Base-by-base conservation (phyloP, 345 rosid species). In the Leavenworthia alabamica region DNA sequence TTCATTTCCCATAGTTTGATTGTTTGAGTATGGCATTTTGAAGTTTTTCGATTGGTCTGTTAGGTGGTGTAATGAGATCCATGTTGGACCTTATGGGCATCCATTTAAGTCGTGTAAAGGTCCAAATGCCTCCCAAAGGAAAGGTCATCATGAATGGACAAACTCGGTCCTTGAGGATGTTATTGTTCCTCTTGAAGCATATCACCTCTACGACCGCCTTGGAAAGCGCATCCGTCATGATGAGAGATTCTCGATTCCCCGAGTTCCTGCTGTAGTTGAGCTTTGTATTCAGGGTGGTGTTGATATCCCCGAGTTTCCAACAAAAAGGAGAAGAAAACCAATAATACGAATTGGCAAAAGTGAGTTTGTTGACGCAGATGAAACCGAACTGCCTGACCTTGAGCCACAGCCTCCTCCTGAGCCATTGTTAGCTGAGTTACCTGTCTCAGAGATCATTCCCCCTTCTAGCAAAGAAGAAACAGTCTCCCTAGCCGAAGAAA, bases 101-200 rank as follows among this genome's bases (percentile, higher is more conserved):
- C 89, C 96, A 14, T 93, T 93, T 83, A 93, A 82, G 77, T 85
- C 98, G 27, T 92, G 98, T 72, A 85, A 70, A 83, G 97, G 97
- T 36, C 76, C 80, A 6, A 35, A 39, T 56, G 72, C 93, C 53
- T 59, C 89, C 5, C 37, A 76, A 10, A 90, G 97, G 44, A 92
- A 81, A 74, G 95, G 98, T 31, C 82, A 32, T 44, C 98, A 89
- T 54, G 83, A 80, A 29, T 89, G 97, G 98, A 83, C 91, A 13
- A 71, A 79, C 41, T 85, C 94, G 1, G 67, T 62, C 27, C 50
- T 86, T 53, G 98, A 92, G 55, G 98, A 92, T 33, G 60, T 86
- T 37, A 45, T 89, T 45, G 64, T 77, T 51, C 95, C 79, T 5
- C 67, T 83, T 32, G 98, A 92, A 60, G 73, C 95, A 26, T 89